phyloP scores from a whole-genome alignment of 768 basidiomycete species.

The Russula vinacea region DNA sequence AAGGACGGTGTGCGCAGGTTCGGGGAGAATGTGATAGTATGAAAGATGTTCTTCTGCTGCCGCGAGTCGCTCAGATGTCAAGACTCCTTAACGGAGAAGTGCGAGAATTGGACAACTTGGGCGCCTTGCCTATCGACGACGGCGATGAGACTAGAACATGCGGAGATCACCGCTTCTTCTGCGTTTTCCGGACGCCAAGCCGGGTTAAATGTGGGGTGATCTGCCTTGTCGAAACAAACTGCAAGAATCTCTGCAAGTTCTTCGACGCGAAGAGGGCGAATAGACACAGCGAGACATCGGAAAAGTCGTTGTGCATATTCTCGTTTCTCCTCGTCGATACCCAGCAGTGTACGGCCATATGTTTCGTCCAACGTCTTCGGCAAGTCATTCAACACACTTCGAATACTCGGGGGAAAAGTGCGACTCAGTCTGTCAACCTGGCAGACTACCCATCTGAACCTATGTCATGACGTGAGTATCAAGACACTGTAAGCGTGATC shows the following conservation, averaged over 20 bases:
- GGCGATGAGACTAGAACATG: constrained; percentile 7
- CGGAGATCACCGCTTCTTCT: constrained; percentile 10
- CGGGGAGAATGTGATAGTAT: constrained; percentile 10
- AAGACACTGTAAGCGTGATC: no score
- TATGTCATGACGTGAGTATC: no score
- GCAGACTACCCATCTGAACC: no score
- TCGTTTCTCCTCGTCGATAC: constrained; percentile 1
- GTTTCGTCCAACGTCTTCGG: constrained; percentile 8
- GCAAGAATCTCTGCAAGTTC: constrained; percentile 20
- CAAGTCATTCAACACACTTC: neutral
- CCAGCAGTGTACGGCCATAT: neutral
- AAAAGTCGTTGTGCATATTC: constrained; percentile 1
- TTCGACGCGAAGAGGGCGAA: constrained; percentile 8
- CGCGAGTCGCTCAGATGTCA: constrained; percentile 12
- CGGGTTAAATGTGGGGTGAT: neutral
- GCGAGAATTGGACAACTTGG: constrained; percentile 18
- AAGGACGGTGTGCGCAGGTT: constrained; percentile 7
- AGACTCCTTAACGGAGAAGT: constrained; percentile 26
- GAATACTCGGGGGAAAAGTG: no score
- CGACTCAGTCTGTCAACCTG: no score
- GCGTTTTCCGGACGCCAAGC: constrained; percentile 7
- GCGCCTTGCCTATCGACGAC: neutral
- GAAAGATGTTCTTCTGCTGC: neutral
- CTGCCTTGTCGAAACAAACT: neutral
- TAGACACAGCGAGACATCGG: constrained; percentile 2